phyloP scores from a whole-genome alignment of 345 rosid species.

The Microthlaspi erraticum region DNA sequence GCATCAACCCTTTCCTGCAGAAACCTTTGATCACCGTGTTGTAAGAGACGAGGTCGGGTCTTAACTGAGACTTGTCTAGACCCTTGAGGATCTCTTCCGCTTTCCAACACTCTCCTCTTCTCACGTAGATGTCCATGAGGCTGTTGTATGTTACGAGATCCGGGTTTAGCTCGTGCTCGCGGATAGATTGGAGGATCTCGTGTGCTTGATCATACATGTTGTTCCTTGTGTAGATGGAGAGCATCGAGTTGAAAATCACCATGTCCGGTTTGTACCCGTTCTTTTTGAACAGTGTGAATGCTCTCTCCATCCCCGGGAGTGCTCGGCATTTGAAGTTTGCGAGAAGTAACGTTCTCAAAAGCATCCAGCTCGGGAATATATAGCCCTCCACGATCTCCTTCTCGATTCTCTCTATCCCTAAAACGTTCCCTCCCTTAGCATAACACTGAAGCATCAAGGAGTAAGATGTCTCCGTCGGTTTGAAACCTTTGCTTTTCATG shows the following conservation, averaged over 20 bases:
- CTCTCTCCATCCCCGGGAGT: conserved; percentile 68
- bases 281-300: conserved; percentile 60
- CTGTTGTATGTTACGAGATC: conserved; percentile 87
- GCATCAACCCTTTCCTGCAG: conserved; percentile 84
- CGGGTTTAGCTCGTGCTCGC: conserved; percentile 65
- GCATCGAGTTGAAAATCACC: conserved; percentile 79
- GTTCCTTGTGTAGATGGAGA: conserved; percentile 73
- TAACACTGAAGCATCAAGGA: conserved; percentile 72
- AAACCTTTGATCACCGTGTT: conserved; percentile 95
- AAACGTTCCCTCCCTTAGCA: conserved; percentile 73
- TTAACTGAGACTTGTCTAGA: conserved; percentile 51
- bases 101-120: conserved; percentile 81
- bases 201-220: conserved; percentile 65
- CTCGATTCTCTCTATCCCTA: conserved; percentile 75
- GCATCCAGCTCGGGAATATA: conserved; percentile 93
- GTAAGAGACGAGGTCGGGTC: conserved; percentile 80
- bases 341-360: conserved; percentile 78
- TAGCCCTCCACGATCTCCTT: conserved; percentile 62
- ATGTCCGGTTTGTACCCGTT: conserved; percentile 82
- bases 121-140: conserved; percentile 90
- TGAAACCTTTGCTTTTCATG: conserved; percentile 82
- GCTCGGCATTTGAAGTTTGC: conserved; percentile 73
- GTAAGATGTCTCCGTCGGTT: conserved; percentile 78
- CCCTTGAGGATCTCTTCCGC: conserved; percentile 78
- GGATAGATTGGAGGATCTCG: conserved; percentile 59